Conservation (phyloP, 2,329 filamentous ascomycete genomes). For the Colletotrichum navitas region DNA sequence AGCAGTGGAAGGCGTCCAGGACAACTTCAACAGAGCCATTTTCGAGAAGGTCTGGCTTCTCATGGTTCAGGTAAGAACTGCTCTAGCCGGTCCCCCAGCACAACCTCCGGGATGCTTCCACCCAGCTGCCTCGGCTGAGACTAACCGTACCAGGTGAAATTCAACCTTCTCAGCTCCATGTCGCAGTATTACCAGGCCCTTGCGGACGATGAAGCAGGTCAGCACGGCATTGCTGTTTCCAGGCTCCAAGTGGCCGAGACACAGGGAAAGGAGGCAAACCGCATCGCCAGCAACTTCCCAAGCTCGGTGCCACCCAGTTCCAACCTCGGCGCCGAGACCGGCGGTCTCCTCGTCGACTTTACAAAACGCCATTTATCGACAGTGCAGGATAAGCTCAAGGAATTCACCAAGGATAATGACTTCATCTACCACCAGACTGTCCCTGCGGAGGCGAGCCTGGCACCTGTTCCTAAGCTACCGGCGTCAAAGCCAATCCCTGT, state of each 20-base stretch:
- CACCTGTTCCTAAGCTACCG: slow-evolving; percentile 88
- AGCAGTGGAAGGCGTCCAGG: slow-evolving; percentile 89
- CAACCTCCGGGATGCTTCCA: neutral
- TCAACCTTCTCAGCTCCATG: slow-evolving; percentile 83
- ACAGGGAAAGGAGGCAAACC: slow-evolving; percentile 82
- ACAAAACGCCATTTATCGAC: slow-evolving; percentile 84
- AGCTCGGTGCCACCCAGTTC: slow-evolving; percentile 82
- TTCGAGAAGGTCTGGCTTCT: slow-evolving; percentile 96
- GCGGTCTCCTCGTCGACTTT: slow-evolving; percentile 79
- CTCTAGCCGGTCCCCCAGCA: neutral
- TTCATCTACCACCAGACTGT: slow-evolving; percentile 98
- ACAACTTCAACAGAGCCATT: slow-evolving; percentile 89
- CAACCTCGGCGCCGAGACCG: slow-evolving; percentile 86
- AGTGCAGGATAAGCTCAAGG: slow-evolving; percentile 83
- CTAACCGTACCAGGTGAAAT: slow-evolving; percentile 71
- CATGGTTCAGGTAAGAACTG: slow-evolving; percentile 77
- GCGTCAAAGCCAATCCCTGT: slow-evolving; percentile 98
- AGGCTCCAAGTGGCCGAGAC: slow-evolving; percentile 85
- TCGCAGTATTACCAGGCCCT: slow-evolving; percentile 95
- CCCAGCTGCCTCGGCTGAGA: neutral
- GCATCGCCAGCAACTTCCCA: slow-evolving; percentile 83
- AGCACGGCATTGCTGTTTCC: slow-evolving; percentile 86
- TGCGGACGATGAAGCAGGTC: slow-evolving; percentile 89
- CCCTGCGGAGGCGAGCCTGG: slow-evolving; percentile 84
- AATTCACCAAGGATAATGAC: slow-evolving; percentile 92